These are phyloP conservation scores for Fagopyrum homotropicum DNA, from an alignment of 148 eudicot species.

Conservation along the genomic window DNA sequence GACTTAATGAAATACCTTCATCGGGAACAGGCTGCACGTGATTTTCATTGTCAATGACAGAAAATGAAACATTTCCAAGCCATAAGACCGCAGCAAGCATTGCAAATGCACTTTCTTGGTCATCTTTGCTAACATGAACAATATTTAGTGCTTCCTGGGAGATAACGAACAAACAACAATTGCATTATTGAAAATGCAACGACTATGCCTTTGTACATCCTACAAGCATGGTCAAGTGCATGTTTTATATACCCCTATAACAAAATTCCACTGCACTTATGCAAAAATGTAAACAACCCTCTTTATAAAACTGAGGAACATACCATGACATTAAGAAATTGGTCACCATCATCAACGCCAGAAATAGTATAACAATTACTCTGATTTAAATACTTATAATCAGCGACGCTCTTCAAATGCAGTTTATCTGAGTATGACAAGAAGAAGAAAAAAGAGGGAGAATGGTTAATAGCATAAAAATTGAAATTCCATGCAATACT, in stretches of 20 bases:
- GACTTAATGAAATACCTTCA: constrained; percentile 37
- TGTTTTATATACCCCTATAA: neutral
- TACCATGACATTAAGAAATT: constrained; percentile 72
- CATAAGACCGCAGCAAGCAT: constrained; percentile 89
- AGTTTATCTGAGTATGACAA: constrained; percentile 49
- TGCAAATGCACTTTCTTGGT: constrained; percentile 75
- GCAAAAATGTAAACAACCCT: neutral
- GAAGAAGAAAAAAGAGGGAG: neutral
- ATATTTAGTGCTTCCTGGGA: constrained; percentile 83
- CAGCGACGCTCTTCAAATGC: constrained; percentile 57
- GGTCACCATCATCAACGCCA: constrained; percentile 89
- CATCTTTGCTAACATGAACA: constrained; percentile 87
- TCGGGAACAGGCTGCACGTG: constrained; percentile 76
- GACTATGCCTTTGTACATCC: neutral
- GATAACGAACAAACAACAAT: constrained; percentile 4
- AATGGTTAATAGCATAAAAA: neutral
- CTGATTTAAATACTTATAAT: constrained; percentile 70
- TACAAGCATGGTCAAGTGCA: neutral
- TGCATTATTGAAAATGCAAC: neutral
- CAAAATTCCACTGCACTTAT: neutral
- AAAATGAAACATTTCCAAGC: constrained; percentile 82
- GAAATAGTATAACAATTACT: constrained; percentile 68
- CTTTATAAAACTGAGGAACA: constrained; percentile 9
- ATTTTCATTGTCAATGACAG: constrained; percentile 68
- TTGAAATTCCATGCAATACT: neutral